Percentiles rank a stretch among this genome's conserved stretches.
phyloP scores from a whole-genome alignment of 2,329 filamentous ascomycete species.

The Cytospora chrysosperma region DNA sequence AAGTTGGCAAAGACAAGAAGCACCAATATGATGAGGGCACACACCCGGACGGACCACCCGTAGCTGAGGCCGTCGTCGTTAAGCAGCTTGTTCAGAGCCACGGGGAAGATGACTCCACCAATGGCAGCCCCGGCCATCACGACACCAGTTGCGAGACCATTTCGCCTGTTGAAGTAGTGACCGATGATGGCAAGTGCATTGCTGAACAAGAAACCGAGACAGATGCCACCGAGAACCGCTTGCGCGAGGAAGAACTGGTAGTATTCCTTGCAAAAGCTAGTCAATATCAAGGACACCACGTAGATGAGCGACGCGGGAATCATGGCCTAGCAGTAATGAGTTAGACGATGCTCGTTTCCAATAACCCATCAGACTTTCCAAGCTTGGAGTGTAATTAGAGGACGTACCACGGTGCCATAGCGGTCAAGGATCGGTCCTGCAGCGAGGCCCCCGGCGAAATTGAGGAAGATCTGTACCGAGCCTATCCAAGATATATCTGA shows the following conservation, averaged over 20 bases:
- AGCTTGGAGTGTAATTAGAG: too few species aligned
- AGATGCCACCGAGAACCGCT: conserved; percentile 28
- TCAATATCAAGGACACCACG: conserved; percentile 21
- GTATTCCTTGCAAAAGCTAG: conserved; percentile 23
- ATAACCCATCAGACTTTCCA: neutral
- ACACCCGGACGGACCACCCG: conserved; percentile 26
- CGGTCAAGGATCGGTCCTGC: conserved; percentile 23
- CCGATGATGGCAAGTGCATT: conserved; percentile 31
- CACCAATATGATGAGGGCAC: conserved; percentile 31
- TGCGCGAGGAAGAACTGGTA: conserved; percentile 24
- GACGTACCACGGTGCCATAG: conserved; percentile 19
- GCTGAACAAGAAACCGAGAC: conserved; percentile 37
- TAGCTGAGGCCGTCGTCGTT: conserved; percentile 25
- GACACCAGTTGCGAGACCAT: conserved; percentile 28
- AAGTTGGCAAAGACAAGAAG: conserved; percentile 36
- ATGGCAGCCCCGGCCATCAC: conserved; percentile 27
- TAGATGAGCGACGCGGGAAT: conserved; percentile 22
- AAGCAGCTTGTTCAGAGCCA: conserved; percentile 24
- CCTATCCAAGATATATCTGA: conserved; percentile 25
- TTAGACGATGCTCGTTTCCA: neutral
- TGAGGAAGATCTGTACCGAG: conserved; percentile 24
- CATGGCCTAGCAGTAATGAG: neutral
- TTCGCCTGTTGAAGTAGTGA: conserved; percentile 29
- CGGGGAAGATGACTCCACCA: conserved; percentile 28
- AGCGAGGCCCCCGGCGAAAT: conserved; percentile 21